Evolutionary conservation across 2,329 filamentous ascomycete species (phyloP).

Genomic region (Xylaria sp.): DNA sequence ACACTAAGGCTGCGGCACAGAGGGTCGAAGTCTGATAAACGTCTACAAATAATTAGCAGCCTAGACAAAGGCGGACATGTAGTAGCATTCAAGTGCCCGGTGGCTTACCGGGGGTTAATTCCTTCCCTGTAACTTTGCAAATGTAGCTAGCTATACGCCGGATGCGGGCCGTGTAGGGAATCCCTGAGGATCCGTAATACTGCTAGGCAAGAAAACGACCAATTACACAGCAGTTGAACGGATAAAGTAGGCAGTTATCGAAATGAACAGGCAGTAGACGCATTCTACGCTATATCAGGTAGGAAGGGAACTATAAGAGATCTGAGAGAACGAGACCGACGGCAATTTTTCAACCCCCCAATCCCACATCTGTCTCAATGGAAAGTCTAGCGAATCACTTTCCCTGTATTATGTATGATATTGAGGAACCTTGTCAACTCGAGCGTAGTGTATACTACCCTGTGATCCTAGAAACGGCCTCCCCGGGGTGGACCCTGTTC

Average conservation of each 20-base stretch:
- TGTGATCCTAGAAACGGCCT: background rate
- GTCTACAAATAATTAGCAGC: background rate
- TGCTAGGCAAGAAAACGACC: slow-evolving; percentile 11
- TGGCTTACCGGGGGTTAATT: slow-evolving; percentile 26
- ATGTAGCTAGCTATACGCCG: slow-evolving; percentile 6
- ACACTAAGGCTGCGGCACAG: background rate
- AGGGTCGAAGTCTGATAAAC: slow-evolving; percentile 4
- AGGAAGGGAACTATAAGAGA: slow-evolving; percentile 20
- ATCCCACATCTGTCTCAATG: slow-evolving; percentile 12
- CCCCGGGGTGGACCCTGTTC: slow-evolving; percentile 3
- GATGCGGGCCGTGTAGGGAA: slow-evolving; percentile 21
- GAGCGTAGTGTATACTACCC: background rate
- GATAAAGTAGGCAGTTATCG: background rate
- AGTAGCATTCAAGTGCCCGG: slow-evolving; percentile 7
- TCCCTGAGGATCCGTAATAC: slow-evolving; percentile 24
- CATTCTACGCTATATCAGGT: slow-evolving; percentile 3
- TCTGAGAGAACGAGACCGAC: background rate
- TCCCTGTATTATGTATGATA: background rate
- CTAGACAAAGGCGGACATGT: slow-evolving; percentile 1
- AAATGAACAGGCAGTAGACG: background rate
- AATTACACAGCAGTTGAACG: slow-evolving; percentile 17
- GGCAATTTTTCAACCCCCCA: slow-evolving; percentile 10
- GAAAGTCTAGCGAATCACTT: slow-evolving; percentile 10
- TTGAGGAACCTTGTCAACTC: background rate
- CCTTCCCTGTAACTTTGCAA: slow-evolving; percentile 24